Base-by-base conservation (phyloP, 495 filamentous ascomycete species). In the Podospora tetraspora region DNA sequence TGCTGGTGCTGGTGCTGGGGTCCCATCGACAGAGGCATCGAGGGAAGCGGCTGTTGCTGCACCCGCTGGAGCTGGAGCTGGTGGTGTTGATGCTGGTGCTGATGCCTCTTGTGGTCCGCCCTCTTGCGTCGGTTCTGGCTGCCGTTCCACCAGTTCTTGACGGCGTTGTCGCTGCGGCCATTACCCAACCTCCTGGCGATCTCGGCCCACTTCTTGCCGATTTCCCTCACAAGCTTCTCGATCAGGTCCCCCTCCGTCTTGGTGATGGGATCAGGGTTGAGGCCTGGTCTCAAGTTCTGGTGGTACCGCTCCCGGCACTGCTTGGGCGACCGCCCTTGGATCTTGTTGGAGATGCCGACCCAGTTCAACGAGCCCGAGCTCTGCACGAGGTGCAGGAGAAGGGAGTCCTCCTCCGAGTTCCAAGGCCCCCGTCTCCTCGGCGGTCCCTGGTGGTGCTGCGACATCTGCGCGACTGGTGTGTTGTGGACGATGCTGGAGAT, bases 141-240 rank as follows among this genome's bases (percentile, higher is more conserved):
- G 37, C 95, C 94, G 79, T 99, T 98, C 92, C 92, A 97, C 92
- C 93, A 98, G 80, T 99, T 99, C 87, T 99, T 99, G 62, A 99
- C 93, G 34, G 92, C 91, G 75, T 99, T 99, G 83, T 99, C 95
- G 81, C 93, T 97, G 72, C 95, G 88, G 69, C 94, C 94, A n/a
- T 52, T 52, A 21, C 89, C 86, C 24, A 99, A 86, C 21, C 86
- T 82, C 72, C 95, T 86, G 27, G 95, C 94, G 71, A 99, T 98
- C 72, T 97, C 92, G 3, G 95, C 95, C 95, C 95, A 99, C 27
- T 90, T 84, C 80, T 92, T 96, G 61, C 95, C 95, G 83, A 91
- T 90, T 69, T 93, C 88, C 25, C 77, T 79, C 37, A 97, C 94
- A 79, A 95, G 82, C 60, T 85, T 82, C 79, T 96, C 91, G 76